Percentiles rank a stretch among this genome's conserved stretches.
Conservation (phyloP, 805 yeast genomes). For the Kazachstania bromeliacearum region DNA sequence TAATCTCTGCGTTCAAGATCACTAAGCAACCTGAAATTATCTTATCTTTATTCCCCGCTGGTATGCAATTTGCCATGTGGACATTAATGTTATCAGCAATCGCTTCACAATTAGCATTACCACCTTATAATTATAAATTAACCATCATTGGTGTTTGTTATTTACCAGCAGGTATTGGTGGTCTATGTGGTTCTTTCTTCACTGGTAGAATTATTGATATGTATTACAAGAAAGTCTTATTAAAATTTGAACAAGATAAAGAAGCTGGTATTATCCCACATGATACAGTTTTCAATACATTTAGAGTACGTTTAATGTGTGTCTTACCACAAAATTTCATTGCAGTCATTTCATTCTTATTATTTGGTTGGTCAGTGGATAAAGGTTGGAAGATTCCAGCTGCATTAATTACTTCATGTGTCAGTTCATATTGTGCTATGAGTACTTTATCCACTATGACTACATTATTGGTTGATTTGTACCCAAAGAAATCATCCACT, state of each 20-base stretch:
- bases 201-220: conserved; percentile 50
- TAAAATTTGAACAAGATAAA: conserved; percentile 14
- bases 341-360: conserved; percentile 35
- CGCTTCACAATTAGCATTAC: conserved; percentile 40
- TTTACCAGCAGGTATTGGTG: conserved; percentile 63
- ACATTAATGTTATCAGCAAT: conserved; percentile 56
- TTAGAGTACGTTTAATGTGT: conserved; percentile 43
- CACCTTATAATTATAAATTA: conserved; percentile 42
- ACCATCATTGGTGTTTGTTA: conserved; percentile 60
- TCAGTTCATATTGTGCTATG: conserved; percentile 50
- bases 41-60: conserved; percentile 46
- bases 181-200: conserved; percentile 50
- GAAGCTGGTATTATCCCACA: conserved; percentile 18
- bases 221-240: conserved; percentile 33
- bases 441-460: conserved; percentile 47
- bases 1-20: conserved; percentile 36
- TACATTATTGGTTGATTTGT: conserved; percentile 64
- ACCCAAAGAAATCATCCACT: conserved; percentile 60
- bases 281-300: conserved; percentile 39
- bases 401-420: conserved; percentile 46
- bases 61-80: conserved; percentile 62
- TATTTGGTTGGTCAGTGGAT: conserved; percentile 70
- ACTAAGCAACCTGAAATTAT: conserved; percentile 37
- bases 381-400: conserved; percentile 40
- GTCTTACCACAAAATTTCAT: conserved; percentile 37